Evolutionary conservation across 2,329 filamentous ascomycete genomes (phyloP), one percentile per base, ranked within the genome.

Genomic region (Cladosporium sp.): DNA sequence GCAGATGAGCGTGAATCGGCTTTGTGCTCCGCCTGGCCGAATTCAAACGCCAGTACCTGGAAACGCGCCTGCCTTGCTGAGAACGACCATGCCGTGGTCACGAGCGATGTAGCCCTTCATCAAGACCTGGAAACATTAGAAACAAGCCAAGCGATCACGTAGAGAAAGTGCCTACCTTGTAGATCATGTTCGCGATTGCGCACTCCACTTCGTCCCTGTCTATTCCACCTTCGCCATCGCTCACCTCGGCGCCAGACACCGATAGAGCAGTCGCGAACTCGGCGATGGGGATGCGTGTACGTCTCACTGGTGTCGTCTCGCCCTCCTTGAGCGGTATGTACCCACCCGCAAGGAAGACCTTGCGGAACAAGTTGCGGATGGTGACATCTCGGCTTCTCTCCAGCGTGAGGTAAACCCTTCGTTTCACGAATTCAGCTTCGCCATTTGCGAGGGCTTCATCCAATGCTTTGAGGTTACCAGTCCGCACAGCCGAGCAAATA

Each of bases 31-130:
- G 1, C 10, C 14, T 29, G 26, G 14, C 14, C 16, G 8, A 53
- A 2, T 8, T 55, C 52, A 55, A 1, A 55, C 52, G 8, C 52
- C 52, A 55, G 96, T 98, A 28, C 93, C 93, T 0, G 96, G 95
- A 75, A 99, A 99, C 2, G 95, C 94, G 56, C 91, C 92, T 66
- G 86, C 91, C 79, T 97, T 98, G 78, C 92, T 97, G 65, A 99
- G 81, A 23, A 99, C 95, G 31, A 99, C 91, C 71, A 93, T 93
- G 37, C 90, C 91, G 71, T 91, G 88, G 71, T 97, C 93, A 64
- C 94, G 90, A 35, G 94, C 90, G 71, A 99, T 99, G 79, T 99
- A 99, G 49, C 96, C 95, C 80, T 98, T 99, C 91, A 99, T 97
- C 28, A 95, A 84, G 66, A 91, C 91, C 92, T 97, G 71, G 40